Base-by-base conservation (phyloP, 2,329 filamentous ascomycete species). In the Thelonectria discophora region DNA sequence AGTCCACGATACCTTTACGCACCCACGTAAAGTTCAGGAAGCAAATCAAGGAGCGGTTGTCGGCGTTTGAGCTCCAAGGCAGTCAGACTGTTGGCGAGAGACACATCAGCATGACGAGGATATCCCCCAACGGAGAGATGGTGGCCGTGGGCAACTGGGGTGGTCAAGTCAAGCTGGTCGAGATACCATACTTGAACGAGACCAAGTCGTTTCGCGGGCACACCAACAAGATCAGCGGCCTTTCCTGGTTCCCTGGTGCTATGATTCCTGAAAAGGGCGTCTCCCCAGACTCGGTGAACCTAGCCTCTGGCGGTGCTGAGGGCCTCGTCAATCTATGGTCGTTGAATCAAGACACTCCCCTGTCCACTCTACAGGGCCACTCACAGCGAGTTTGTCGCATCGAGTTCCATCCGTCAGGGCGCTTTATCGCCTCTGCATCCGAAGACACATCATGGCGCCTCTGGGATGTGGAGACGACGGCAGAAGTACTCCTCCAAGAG, bases 371-470 rank as follows among this genome's bases (percentile, higher is more conserved):
- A 0, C 85, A 89, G 21, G 95, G 94, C 1, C 95, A 99, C 73
- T 89, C 86, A 5, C 91, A 91, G 55, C 89, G 95, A 63, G 93
- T 99, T 9, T 97, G 93, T 71, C 88, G 94, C 58, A 90, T 97
- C 12, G 95, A 97, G 61, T 97, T 98, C 73, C 95, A 99, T 69
- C 95, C 95, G 0, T 97, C 92, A 0, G 94, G 94, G 3, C 86
- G 86, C 64, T 98, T 94, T 72, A 82, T 98, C 6, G 95, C 94
- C 5, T 97, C 94, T 1, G 95, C 95, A 7, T 97, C 93, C 0
- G 95, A 95, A 72, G 95, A 99, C 74, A 97, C 93, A 2, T 97
- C 95, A 0, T 99, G 95, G 95, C 88, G 94, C 46, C 82, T 99
- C 34, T 99, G 95, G 94, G 94, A 98, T 74, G 88, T 98, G 1